Evolutionary conservation across 2,329 filamentous ascomycete genomes (phyloP).

Genomic region (Pseudonectria buxi): DNA sequence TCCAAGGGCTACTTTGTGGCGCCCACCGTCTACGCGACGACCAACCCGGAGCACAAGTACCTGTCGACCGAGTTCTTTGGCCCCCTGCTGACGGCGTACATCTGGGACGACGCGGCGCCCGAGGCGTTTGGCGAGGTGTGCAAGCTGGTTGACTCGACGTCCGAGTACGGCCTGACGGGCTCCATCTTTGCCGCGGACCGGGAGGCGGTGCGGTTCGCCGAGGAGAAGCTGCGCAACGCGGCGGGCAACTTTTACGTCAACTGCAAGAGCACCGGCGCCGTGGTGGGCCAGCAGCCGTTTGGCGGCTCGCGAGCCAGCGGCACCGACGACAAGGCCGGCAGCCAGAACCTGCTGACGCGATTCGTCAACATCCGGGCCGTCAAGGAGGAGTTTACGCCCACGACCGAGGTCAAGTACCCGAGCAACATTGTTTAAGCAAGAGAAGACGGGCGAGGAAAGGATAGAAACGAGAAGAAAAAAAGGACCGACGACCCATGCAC

Average conservation of each 20-base stretch:
- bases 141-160: constrained; percentile 61
- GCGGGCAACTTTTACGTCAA: constrained; percentile 86
- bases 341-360: constrained; percentile 53
- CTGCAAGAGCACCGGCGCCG: constrained; percentile 70
- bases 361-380: constrained; percentile 63
- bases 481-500: too few relatives aligned
- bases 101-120: constrained; percentile 63
- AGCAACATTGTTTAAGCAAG: constrained; percentile 56
- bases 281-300: constrained; percentile 68
- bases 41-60: constrained; percentile 66
- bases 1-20: constrained; percentile 77
- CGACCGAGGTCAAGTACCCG: constrained; percentile 58
- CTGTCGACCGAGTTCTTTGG: constrained; percentile 78
- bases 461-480: not conserved
- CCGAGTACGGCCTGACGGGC: constrained; percentile 73
- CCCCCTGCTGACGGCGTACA: constrained; percentile 65
- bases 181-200: constrained; percentile 68
- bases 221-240: constrained; percentile 63
- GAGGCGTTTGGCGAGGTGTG: constrained; percentile 54
- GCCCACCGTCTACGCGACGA: constrained; percentile 74
- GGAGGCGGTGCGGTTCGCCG: constrained; percentile 57
- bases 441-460: not conserved
- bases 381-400: constrained; percentile 68
- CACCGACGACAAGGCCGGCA: constrained; percentile 69
- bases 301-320: constrained; percentile 62